Conservation (phyloP, 2,329 filamentous ascomycete species). For the Huntiella abstrusa region DNA sequence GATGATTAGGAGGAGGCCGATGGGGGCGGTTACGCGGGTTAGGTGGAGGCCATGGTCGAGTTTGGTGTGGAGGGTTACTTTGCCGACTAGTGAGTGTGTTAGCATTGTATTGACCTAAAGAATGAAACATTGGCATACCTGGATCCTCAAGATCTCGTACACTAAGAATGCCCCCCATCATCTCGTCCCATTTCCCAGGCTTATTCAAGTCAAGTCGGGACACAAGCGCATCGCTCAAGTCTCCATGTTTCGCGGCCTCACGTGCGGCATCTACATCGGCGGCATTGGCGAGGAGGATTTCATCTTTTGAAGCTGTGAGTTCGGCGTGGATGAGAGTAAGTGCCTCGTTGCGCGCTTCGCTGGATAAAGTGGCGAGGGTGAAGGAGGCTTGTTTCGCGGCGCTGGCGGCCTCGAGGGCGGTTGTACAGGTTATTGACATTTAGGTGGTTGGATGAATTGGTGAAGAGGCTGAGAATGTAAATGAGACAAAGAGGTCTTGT, state of each 20-base stretch:
- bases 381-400: constrained; percentile 69
- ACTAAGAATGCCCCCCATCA: constrained; percentile 86
- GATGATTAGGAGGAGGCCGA: constrained; percentile 94
- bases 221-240: constrained; percentile 63
- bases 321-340: constrained; percentile 66
- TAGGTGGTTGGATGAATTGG: not conserved
- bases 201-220: constrained; percentile 74
- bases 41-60: constrained; percentile 74
- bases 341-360: constrained; percentile 61
- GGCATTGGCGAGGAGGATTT: constrained; percentile 74
- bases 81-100: constrained; percentile 42
- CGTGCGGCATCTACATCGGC: constrained; percentile 60
- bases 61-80: constrained; percentile 62
- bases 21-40: constrained; percentile 80
- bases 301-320: constrained; percentile 48
- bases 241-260: constrained; percentile 53
- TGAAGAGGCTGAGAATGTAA: no score
- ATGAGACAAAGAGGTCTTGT: no score
- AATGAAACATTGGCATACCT: constrained; percentile 32
- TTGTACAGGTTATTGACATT: constrained; percentile 84
- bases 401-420: constrained; percentile 56
- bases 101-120: not conserved
- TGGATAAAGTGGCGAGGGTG: constrained; percentile 60
- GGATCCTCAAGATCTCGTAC: constrained; percentile 73
- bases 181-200: constrained; percentile 89